These are phyloP conservation scores for Cystobasidium sp. DNA, from an alignment of 1,284 basidiomycete genomes.

Conservation along the genomic window DNA sequence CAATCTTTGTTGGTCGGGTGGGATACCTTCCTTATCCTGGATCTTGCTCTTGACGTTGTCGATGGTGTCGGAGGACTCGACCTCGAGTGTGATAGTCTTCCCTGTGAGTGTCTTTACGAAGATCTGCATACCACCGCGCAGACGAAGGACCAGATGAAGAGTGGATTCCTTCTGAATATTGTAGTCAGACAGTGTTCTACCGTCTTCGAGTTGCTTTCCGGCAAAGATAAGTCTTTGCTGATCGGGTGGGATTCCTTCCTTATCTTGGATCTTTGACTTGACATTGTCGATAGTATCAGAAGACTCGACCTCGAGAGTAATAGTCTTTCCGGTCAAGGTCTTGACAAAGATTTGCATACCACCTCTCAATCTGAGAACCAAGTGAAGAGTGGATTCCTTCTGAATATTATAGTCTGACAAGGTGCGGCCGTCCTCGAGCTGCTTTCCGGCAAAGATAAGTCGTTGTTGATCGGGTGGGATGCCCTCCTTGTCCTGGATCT, in stretches of 20 bases:
- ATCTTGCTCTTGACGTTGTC: slow-evolving; percentile 63
- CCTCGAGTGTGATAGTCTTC: slow-evolving; percentile 66
- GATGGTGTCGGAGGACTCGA: slow-evolving; percentile 65
- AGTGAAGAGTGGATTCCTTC: slow-evolving; percentile 56
- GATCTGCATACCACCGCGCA: slow-evolving; percentile 80
- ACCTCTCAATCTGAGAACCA: slow-evolving; percentile 56
- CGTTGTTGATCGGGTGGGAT: slow-evolving; percentile 97
- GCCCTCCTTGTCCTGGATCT: slow-evolving; percentile 66
- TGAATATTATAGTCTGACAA: slow-evolving; percentile 61
- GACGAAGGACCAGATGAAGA: slow-evolving; percentile 62
- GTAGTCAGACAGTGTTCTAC: slow-evolving; percentile 60
- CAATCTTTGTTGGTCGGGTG: slow-evolving; percentile 14
- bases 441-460: slow-evolving; percentile 97
- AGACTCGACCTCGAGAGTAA: slow-evolving; percentile 65
- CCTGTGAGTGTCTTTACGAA: slow-evolving; percentile 62
- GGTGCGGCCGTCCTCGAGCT: slow-evolving; percentile 67
- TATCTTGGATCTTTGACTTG: slow-evolving; percentile 62
- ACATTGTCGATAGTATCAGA: slow-evolving; percentile 68
- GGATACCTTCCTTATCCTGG: slow-evolving; percentile 62
- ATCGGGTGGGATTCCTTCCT: slow-evolving; percentile 71
- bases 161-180: slow-evolving; percentile 56
- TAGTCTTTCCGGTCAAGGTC: slow-evolving; percentile 66
- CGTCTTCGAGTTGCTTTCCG: slow-evolving; percentile 60
- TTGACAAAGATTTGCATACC: slow-evolving; percentile 63
- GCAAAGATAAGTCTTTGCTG: slow-evolving; percentile 88